Conservation (phyloP, 805 yeast species). For the Lipomyces yamanashiensis region DNA sequence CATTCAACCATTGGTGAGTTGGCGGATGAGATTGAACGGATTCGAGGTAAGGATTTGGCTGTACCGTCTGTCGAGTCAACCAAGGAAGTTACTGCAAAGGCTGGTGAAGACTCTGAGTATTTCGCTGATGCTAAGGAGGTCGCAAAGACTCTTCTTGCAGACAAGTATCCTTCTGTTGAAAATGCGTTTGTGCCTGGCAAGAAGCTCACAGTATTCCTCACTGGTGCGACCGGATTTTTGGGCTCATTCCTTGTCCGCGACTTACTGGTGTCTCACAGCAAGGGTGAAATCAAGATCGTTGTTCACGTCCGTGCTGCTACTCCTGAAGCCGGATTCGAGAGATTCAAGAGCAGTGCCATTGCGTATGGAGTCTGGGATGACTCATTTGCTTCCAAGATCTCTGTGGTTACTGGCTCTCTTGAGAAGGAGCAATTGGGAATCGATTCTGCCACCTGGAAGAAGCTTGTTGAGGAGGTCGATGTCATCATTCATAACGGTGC, state of each 20-base stretch:
- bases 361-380: constrained; percentile 85
- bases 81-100: neutral
- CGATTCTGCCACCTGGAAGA: constrained; percentile 58
- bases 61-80: constrained; percentile 4
- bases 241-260: constrained; percentile 89
- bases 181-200: constrained; percentile 45
- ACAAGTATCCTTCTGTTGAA: constrained; percentile 54
- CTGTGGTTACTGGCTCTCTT: constrained; percentile 82
- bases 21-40: constrained; percentile 69
- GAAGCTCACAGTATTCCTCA: constrained; percentile 70
- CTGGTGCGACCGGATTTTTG: constrained; percentile 96
- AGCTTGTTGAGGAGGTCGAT: constrained; percentile 66
- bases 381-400: constrained; percentile 59
- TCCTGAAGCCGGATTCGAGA: constrained; percentile 69
- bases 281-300: constrained; percentile 59
- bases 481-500: constrained; percentile 96
- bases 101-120: constrained; percentile 53
- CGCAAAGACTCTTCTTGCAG: constrained; percentile 49
- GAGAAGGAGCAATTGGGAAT: constrained; percentile 76
- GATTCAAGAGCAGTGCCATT: constrained; percentile 73
- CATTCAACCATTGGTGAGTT: constrained; percentile 83
- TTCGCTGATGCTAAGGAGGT: constrained; percentile 72
- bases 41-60: constrained; percentile 54
- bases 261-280: constrained; percentile 50
- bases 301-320: constrained; percentile 91